Conservation (phyloP, 2,329 filamentous ascomycete genomes). For the Zalaria obscura region DNA sequence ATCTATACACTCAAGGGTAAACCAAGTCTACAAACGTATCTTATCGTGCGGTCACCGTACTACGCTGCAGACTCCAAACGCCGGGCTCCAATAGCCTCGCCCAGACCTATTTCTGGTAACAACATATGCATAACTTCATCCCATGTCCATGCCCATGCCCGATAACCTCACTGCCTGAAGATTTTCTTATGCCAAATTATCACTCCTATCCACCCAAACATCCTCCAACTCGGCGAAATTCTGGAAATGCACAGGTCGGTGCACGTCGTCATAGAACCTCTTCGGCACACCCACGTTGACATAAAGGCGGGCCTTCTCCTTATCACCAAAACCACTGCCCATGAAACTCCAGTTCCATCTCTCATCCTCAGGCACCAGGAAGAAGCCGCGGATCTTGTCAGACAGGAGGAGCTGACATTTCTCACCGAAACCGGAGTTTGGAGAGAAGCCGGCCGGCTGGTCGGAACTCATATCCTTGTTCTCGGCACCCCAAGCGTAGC, state of each 20-base stretch:
- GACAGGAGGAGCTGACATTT: conserved; percentile 90
- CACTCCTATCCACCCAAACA: conserved; percentile 82
- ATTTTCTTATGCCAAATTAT: conserved; percentile 64
- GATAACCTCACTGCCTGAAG: no score
- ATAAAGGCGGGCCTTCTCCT: conserved; percentile 72
- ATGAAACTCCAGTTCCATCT: conserved; percentile 99
- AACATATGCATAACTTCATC: no score
- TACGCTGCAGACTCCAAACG: no score
- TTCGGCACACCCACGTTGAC: conserved; percentile 86
- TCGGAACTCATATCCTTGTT: conserved; percentile 90
- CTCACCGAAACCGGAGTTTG: conserved; percentile 66
- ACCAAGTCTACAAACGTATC: no score
- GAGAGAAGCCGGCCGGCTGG: conserved; percentile 80
- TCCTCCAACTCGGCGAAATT: conserved; percentile 97
- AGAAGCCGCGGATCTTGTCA: conserved; percentile 89
- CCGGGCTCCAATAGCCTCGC: no score
- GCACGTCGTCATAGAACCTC: conserved; percentile 82
- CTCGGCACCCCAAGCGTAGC: conserved; percentile 93
- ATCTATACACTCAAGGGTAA: no score
- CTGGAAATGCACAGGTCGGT: conserved; percentile 88
- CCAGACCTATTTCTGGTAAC: no score
- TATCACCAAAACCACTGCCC: conserved; percentile 71
- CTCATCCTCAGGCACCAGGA: conserved; percentile 81
- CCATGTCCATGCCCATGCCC: no score
- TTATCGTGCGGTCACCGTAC: no score